A percentile compares a stretch with the other conserved stretches of the same genome.
Evolutionary conservation across 345 rosid species (phyloP).

Genomic region (Heritiera littoralis): DNA sequence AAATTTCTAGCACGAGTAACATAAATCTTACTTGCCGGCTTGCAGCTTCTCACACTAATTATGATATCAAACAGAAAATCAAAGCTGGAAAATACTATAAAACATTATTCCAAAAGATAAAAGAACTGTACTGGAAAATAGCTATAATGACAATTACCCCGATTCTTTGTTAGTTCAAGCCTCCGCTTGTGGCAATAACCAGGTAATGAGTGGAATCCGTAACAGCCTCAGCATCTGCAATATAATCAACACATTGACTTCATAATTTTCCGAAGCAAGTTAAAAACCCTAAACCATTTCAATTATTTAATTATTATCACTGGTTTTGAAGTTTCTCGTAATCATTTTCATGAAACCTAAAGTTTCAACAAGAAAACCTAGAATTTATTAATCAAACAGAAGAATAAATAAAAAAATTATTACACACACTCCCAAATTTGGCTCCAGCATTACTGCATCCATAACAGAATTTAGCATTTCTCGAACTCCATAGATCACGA

Average conservation of each 20-base stretch:
- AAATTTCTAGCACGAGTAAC: neutral
- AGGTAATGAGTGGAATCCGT: slow-evolving; percentile 44
- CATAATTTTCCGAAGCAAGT: neutral
- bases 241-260: neutral
- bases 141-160: slow-evolving; percentile 42
- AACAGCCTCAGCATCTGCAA: slow-evolving; percentile 28
- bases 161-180: slow-evolving; percentile 68
- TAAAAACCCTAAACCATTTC: slow-evolving; percentile 1
- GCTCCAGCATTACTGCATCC: slow-evolving; percentile 27
- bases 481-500: slow-evolving; percentile 39
- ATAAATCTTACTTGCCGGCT: slow-evolving; percentile 52
- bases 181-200: slow-evolving; percentile 63
- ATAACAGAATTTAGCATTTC: slow-evolving; percentile 20
- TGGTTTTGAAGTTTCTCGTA: neutral
- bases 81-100: slow-evolving; percentile 13
- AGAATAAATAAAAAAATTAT: neutral
- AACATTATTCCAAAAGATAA: neutral
- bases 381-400: neutral
- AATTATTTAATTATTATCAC: neutral
- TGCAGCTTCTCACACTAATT: slow-evolving; percentile 36
- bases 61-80: neutral
- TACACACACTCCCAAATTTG: slow-evolving; percentile 20
- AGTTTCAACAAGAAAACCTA: neutral
- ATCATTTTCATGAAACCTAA: neutral
- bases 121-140: neutral